Percentiles rank a stretch among this genome's conserved stretches.
phyloP scores from a whole-genome alignment of 1,284 basidiomycete genomes.

The Sutorius eximius region DNA sequence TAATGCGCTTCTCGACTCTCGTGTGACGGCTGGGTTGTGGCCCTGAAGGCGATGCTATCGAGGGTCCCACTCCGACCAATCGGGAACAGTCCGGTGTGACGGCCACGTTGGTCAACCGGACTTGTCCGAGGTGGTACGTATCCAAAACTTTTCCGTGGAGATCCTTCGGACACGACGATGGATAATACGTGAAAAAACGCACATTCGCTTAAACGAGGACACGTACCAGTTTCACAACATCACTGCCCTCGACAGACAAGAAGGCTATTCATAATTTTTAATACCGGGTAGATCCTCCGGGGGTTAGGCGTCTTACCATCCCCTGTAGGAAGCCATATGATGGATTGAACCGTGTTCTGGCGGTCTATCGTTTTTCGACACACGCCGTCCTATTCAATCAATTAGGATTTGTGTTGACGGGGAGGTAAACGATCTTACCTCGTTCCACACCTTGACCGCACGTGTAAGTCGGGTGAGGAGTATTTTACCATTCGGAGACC shows the following conservation, averaged over 20 bases:
- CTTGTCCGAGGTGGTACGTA: slow-evolving; percentile 60
- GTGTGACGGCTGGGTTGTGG: slow-evolving; percentile 68
- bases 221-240: slow-evolving; percentile 50
- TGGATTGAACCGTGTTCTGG: slow-evolving; percentile 57
- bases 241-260: slow-evolving; percentile 55
- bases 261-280: slow-evolving; percentile 42
- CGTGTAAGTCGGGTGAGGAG: slow-evolving; percentile 67
- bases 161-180: slow-evolving; percentile 40
- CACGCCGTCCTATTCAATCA: slow-evolving; percentile 57
- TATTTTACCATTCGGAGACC: slow-evolving; percentile 65
- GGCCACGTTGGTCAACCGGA: slow-evolving; percentile 72
- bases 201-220: slow-evolving; percentile 3
- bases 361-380: slow-evolving; percentile 72
- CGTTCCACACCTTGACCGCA: slow-evolving; percentile 76
- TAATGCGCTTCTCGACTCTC: slow-evolving; percentile 72
- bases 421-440: slow-evolving; percentile 43
- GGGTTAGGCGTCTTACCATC: slow-evolving; percentile 44
- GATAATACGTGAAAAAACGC: slow-evolving; percentile 16
- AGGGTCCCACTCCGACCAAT: slow-evolving; percentile 69
- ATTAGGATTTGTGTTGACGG: slow-evolving; percentile 11
- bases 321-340: slow-evolving; percentile 71
- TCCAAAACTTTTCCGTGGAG: slow-evolving; percentile 59
- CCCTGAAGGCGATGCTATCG: slow-evolving; percentile 61
- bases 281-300: slow-evolving; percentile 9
- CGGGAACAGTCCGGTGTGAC: slow-evolving; percentile 66